Evolutionary conservation across 805 yeast species (phyloP).

Genomic region (Yamadazyma akitaensis): DNA sequence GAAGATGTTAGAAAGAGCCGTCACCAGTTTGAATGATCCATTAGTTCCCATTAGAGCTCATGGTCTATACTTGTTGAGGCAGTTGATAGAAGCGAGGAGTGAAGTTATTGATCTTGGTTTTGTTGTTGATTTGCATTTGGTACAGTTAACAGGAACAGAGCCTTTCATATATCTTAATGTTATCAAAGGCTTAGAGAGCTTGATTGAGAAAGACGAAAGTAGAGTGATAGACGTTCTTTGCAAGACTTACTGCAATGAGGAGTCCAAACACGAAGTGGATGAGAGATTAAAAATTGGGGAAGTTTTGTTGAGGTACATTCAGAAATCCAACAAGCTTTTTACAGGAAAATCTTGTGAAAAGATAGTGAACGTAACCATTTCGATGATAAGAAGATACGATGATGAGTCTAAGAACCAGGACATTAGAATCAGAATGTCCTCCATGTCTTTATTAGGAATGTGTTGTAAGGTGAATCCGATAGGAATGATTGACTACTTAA

Average conservation of each 20-base stretch:
- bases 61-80: constrained; percentile 66
- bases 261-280: constrained; percentile 43
- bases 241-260: constrained; percentile 33
- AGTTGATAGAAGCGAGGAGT: constrained; percentile 50
- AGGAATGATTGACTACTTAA: constrained; percentile 47
- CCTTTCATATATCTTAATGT: constrained; percentile 85
- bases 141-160: constrained; percentile 70
- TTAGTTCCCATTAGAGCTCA: constrained; percentile 82
- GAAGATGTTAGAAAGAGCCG: constrained; percentile 52
- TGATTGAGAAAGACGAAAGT: constrained; percentile 45
- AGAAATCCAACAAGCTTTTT: constrained; percentile 45
- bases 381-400: constrained; percentile 28
- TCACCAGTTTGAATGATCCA: constrained; percentile 69
- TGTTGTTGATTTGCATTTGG: constrained; percentile 59
- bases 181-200: constrained; percentile 68
- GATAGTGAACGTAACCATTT: constrained; percentile 44
- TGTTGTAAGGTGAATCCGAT: constrained; percentile 57
- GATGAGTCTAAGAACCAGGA: constrained; percentile 41
- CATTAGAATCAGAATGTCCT: constrained; percentile 71
- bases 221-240: constrained; percentile 37
- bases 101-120: constrained; percentile 48
- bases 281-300: constrained; percentile 81
- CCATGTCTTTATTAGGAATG: constrained; percentile 80
- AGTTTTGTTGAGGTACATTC: constrained; percentile 61
- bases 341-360: constrained; percentile 40